Evolutionary conservation across 2,329 filamentous ascomycete species (phyloP).

Genomic region (Monosporascus ibericus): DNA sequence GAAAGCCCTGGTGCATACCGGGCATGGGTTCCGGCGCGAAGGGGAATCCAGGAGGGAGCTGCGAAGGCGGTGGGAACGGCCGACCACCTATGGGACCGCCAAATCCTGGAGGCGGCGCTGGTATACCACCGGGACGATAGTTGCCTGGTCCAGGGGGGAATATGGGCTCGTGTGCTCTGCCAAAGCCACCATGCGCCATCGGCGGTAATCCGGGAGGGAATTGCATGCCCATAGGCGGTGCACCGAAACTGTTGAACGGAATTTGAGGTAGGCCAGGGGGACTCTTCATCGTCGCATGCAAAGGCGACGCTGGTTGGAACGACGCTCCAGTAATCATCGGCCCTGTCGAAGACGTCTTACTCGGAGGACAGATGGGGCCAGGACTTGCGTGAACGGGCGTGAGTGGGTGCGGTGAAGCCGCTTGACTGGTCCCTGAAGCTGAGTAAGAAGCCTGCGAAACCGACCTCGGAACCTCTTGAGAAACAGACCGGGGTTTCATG

Average conservation of each 20-base stretch:
- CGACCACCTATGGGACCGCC: conserved; percentile 35
- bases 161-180: conserved; percentile 33
- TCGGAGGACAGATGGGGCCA: conserved; percentile 54
- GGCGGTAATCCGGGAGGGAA: conserved; percentile 52
- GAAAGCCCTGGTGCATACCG: conserved; percentile 34
- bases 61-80: conserved; percentile 35
- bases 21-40: conserved; percentile 36
- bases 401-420: conserved; percentile 52
- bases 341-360: conserved; percentile 45
- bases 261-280: conserved; percentile 42
- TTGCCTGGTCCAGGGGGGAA: conserved; percentile 35
- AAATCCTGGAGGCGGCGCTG: conserved; percentile 46
- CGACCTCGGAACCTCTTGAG: conserved; percentile 69
- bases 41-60: conserved; percentile 49
- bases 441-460: conserved; percentile 66
- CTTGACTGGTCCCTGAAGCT: conserved; percentile 46
- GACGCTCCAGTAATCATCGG: conserved; percentile 14
- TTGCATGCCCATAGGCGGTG: conserved; percentile 53
- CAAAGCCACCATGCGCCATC: conserved; percentile 41
- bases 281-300: conserved; percentile 50
- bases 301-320: conserved; percentile 58
- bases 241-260: conserved; percentile 34
- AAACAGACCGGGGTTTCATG: conserved; percentile 67
- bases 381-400: conserved; percentile 62
- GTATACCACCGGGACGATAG: conserved; percentile 42